Evolutionary conservation across 176 grass and related monocot genomes (phyloP), one percentile per base, ranked within the genome.

Genomic region (Rhipidocladum racemiflorum): DNA sequence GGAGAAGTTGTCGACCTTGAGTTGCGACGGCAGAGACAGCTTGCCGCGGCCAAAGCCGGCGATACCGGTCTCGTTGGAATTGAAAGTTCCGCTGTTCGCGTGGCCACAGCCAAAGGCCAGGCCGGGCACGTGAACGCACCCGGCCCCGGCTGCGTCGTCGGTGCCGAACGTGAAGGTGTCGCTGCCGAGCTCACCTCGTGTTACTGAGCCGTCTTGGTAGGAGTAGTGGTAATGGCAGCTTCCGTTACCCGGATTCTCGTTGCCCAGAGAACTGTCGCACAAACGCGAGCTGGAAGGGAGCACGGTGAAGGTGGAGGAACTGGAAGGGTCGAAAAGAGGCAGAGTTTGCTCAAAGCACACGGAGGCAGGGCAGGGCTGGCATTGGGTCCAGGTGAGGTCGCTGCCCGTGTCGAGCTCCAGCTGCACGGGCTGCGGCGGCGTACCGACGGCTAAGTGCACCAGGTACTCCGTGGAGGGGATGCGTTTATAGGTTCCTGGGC

Each of bases 341-440:
- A 86, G 71, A 8, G 7, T 0, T 29, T 83, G 78, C 46, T 65
- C 10, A 48, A 86, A 88, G 78, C 90, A 88, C 30, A 39, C 11
- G 5, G 4, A 3, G 11, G 42, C 2, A 1, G 15, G 54, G 35
- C 75, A 84, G 89, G 84, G 68, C 45, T 0, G 0, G 78, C 90
- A 92, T 73, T 83, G 86, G 11, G 82, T 83, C 90, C 90, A 89
- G 45, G 28, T 27, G 62, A 97, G 76, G 65, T 90, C 88, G 64
- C 85, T 90, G 23, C 90, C 90, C 0, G 85, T 95, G 86, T 92
- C 85, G 14, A 90, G 81, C 10, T 11, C 74, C 28, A 86, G 86
- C 56, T 78, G 61, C 75, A 88, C 72, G 9, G 68, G 25, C 50
- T 91, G 86, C 77, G 86, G 82, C 61, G 86, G 86, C 65, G 72